Evolutionary conservation across 371 early-diverging fungal genomes (phyloP), one percentile per base, ranked within the genome.

Genomic region (Paraphysoderma sedebokerense): DNA sequence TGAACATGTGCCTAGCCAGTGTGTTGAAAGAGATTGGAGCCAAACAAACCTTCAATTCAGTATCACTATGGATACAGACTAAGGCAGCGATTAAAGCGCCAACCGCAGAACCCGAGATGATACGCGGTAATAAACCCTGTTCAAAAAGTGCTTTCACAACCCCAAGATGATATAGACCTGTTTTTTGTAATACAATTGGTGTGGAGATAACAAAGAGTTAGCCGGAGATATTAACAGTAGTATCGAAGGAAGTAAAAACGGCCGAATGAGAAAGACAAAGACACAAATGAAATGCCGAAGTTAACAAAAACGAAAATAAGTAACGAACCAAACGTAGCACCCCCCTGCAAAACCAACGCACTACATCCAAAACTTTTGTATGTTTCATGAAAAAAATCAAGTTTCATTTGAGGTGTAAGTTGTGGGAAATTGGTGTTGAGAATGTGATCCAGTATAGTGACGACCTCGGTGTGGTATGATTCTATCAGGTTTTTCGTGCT

Each of bases 31-130:
- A 36, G 36, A 29, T 28, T 29, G 9, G 11, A 31, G 2, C 11
- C 29, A 42, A n/a, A 35, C 19, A n/a, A 2, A 20, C 79, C 2
- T 75, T 74, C 19, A 83, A 48, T 41, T 82, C 80, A 7, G 69
- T 73, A 48, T 81, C 82, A 1, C 74, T 77, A 40, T 75, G 74
- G 49, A 74, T 74, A 53, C 81, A 76, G 13, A 82, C 70, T 13
- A 82, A 46, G 3, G 81, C 77, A 19, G 81, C 84, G 46, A 83
- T 73, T 48, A 83, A 53, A 0, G 81, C 74, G 23, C 84, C 81
- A 15, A 76, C 72, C 8, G 76, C 71, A 1, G 76, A 76, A 15
- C 84, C 82, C 54, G 77, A 71, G 36, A 83, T 77, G 37, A 82
- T 76, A 27, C 78, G 60, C 9, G 84, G 82, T 45, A 83, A 49